Percentiles rank a stretch among this genome's conserved stretches.
Conservation (phyloP, 2,329 filamentous ascomycete species). For the Phyllosticta citriasiana region DNA sequence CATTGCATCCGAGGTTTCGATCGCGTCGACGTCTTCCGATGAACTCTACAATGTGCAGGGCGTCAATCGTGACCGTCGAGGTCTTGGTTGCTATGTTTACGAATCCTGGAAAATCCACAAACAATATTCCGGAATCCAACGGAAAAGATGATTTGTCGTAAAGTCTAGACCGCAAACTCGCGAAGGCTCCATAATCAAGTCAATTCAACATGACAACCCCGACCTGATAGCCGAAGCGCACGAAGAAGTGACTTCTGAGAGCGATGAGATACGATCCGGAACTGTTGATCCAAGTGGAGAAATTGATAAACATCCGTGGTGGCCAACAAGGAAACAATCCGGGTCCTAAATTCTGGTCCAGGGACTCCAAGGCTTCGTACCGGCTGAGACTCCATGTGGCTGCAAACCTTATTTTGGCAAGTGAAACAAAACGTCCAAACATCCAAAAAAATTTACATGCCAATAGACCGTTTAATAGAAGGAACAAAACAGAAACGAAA, state of each 20-base stretch:
- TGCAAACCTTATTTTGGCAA: slow-evolving; percentile 10
- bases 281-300: neutral
- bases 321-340: slow-evolving; percentile 2
- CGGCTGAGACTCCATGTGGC: slow-evolving; percentile 8
- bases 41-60: slow-evolving; percentile 4
- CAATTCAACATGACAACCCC: neutral
- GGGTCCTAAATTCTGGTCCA: neutral
- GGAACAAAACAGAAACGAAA: slow-evolving; percentile 16
- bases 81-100: slow-evolving; percentile 8
- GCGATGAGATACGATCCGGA: slow-evolving; percentile 9
- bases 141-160: neutral
- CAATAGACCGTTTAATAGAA: slow-evolving; percentile 14
- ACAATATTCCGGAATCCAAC: neutral
- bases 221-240: neutral
- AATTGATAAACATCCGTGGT: neutral
- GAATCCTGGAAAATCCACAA: slow-evolving; percentile 2
- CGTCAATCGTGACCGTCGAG: slow-evolving; percentile 7
- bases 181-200: neutral
- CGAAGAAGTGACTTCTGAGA: slow-evolving; percentile 6
- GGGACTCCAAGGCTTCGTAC: neutral
- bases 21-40: slow-evolving; percentile 10
- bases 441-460: slow-evolving; percentile 13
- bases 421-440: slow-evolving; percentile 12
- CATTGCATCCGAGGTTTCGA: slow-evolving; percentile 6
- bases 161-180: neutral